These are phyloP conservation scores for Pyrenophora teres DNA, from an alignment of 2,329 filamentous ascomycete species.

Conservation along the genomic window DNA sequence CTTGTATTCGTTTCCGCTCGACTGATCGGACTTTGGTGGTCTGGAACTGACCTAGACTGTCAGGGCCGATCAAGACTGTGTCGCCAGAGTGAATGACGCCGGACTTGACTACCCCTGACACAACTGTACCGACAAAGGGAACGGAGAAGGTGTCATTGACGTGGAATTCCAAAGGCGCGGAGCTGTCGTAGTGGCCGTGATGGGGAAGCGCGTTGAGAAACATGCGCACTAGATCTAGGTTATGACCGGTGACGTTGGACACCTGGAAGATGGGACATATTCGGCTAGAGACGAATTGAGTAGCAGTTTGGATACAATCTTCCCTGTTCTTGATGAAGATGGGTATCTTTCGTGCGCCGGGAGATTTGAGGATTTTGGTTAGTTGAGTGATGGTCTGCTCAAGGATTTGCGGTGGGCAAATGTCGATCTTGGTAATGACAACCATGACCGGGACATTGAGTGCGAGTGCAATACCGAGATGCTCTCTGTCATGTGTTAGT, in stretches of 20 bases:
- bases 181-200: conserved; percentile 87
- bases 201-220: conserved; percentile 96
- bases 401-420: conserved; percentile 93
- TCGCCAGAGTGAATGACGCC: conserved; percentile 90
- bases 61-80: conserved; percentile 83
- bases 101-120: conserved; percentile 86
- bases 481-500: conserved; percentile 61
- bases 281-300: conserved; percentile 90
- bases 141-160: conserved; percentile 98
- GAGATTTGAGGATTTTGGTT: conserved; percentile 89
- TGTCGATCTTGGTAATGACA: conserved; percentile 96
- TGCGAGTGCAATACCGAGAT: conserved; percentile 90
- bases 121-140: conserved; percentile 93
- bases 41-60: conserved; percentile 86
- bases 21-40: conserved; percentile 88
- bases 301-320: conserved; percentile 92
- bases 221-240: conserved; percentile 84
- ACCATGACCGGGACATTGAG: conserved; percentile 98
- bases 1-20: conserved; percentile 88
- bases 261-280: conserved; percentile 98
- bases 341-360: conserved; percentile 91
- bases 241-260: conserved; percentile 94
- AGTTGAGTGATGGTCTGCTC: conserved; percentile 92
- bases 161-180: conserved; percentile 87
- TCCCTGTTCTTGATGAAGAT: conserved; percentile 92